Percentiles rank a stretch among this genome's conserved stretches.
Conservation (phyloP, 805 yeast genomes). For the Metschnikowia lachancei region DNA sequence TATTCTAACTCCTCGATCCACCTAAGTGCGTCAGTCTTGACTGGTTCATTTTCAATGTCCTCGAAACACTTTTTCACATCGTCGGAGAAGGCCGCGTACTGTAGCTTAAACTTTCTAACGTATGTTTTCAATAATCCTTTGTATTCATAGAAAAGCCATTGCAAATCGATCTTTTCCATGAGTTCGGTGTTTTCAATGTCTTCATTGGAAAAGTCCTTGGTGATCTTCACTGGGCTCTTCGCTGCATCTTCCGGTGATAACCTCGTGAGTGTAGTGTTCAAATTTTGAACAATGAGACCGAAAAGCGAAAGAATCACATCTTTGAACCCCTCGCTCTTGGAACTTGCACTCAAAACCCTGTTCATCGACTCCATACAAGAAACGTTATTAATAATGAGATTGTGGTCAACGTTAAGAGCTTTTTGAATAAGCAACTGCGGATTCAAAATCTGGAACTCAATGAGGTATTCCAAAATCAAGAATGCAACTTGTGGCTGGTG, state of each 20-base stretch:
- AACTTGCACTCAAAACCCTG: conserved; percentile 29
- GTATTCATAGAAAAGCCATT: conserved; percentile 45
- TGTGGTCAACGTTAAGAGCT: conserved; percentile 26
- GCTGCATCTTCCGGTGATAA: conserved; percentile 22
- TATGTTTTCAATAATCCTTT: conserved; percentile 41
- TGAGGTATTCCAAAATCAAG: conserved; percentile 41
- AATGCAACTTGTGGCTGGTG: conserved; percentile 47
- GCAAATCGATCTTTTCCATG: conserved; percentile 30
- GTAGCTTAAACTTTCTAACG: conserved; percentile 28
- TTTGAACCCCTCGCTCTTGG: conserved; percentile 21
- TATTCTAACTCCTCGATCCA: conserved; percentile 21
- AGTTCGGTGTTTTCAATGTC: conserved; percentile 24
- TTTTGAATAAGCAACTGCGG: conserved; percentile 29
- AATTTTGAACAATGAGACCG: conserved; percentile 28
- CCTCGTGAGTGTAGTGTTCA: conserved; percentile 25
- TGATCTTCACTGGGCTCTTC: conserved; percentile 25
- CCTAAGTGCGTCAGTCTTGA: conserved; percentile 15
- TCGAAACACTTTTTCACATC: conserved; percentile 14
- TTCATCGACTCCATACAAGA: conserved; percentile 44
- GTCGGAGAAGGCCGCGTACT: conserved; percentile 14
- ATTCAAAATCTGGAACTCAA: conserved; percentile 37
- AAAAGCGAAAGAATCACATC: conserved; percentile 23
- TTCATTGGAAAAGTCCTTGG: conserved; percentile 28
- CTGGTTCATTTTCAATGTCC: conserved; percentile 17
- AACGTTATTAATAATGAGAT: conserved; percentile 39